Evolutionary conservation across 495 filamentous ascomycete genomes (phyloP), one percentile per base, ranked within the genome.

Genomic region (Penicillium soppii): DNA sequence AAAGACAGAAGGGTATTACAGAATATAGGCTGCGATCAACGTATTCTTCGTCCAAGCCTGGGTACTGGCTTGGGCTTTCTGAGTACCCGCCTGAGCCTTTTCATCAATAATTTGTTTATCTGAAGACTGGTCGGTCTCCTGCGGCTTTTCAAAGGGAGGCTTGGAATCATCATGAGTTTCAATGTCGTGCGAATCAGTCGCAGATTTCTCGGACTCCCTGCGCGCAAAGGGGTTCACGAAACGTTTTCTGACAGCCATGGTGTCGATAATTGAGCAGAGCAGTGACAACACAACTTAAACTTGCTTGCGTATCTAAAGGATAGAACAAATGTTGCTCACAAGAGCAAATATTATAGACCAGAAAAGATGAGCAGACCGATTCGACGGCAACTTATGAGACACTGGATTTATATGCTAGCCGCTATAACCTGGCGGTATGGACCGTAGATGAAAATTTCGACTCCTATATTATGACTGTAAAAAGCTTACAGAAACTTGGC

Each of bases 1-100:
- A n/a, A 42, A 8, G 12, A 7, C 16, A 15, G 1, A 15, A 13
- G 23, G 4, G 10, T 38, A 47, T 25, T 37, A 64, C 59, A 61
- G 58, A 27, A 64, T 25, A 48, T 63, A 68, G 7, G 59, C 60
- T 6, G 57, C 50, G 33, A 62, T 50, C 13, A 68, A 46, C 7
- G 59, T 45, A 10, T 21, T 48, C 36, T 44, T 63, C 20, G 57
- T 58, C 65, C 65, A 68, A 10, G 51, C 50, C 20, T 46, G 33
- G 2, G 65, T 62, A 17, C 42, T 47, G 13, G 50, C 50, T 23
- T 53, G 43, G 1, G 50, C 50, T 25, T 47, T 53, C 17, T 53
- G 50, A 2, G 50, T 53, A 35, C 33, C 50, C 12, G 33, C 27
- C 35, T 53, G 43, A 0, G 50, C 42, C 22, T 47, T 53, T 21